Evolutionary conservation across 257 asterid species (phyloP), one percentile per base, ranked within the genome.

Genomic region (Nicotiana knightiana): DNA sequence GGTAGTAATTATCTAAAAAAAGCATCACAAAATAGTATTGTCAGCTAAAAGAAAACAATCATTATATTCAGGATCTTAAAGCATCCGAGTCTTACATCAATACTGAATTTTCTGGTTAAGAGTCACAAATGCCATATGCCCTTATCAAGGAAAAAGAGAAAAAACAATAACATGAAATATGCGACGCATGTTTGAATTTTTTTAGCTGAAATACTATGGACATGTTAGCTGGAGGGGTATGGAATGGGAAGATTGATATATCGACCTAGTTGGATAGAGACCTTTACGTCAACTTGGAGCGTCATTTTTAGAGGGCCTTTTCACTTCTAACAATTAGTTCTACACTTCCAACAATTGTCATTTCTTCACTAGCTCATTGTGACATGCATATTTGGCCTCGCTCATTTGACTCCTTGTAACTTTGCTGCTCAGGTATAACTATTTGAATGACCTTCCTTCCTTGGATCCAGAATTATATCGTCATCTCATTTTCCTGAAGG

Each of bases 401-500:
- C 59, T 43, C 37, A 71, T 39, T 71, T 71, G 61, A 30, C 13
- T 26, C 2, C 1, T 39, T 13, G 35, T 39, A 35, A 59, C 80
- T 84, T 12, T 86, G 80, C 84, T 88, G 28, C 89, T 84, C 88
- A 96, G 99, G 94, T 77, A 91, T 88, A 96, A 94, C 87, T 96
- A 96, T 86, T 90, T 96, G 93, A 96, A 96, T 75, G 99, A 96
- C 88, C 87, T 96, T 63, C 99, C 99, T 83, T 96, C 99, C 80
- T 87, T 96, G 94, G 99, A 96, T 86, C 98, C 94, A 8, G 99
- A 96, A 86, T 85, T 96, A 83, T 96, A 96, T 85, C 97, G 97
- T 82, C 99, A 96, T 87, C 91, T 96, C 85, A 90, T 94, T 67
- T 96, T 93, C 82, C 88, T 96, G 61, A 96, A 96, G 98, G 99